Evolutionary conservation across 2,329 filamentous ascomycete species (phyloP), one percentile per base, ranked within the genome.

Genomic region (Arthrobotrys musiformis): DNA sequence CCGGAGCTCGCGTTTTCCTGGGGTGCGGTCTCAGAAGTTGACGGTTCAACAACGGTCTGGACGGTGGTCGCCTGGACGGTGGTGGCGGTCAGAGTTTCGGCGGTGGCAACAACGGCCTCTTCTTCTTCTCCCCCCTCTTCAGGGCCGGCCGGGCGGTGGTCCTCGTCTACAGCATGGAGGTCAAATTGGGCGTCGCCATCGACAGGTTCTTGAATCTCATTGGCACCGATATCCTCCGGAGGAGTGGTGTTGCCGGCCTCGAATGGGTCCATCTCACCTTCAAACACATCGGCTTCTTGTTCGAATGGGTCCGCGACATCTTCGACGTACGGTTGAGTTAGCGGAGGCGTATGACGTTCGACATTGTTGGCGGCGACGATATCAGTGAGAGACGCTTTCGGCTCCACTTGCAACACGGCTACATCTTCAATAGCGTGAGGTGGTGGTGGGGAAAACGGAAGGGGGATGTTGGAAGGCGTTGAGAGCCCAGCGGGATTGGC

Each of bases 331-430:
- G 73, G 73, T 30, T 77, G 73, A 42, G 64, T 66, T 33, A 69
- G 24, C n/a, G 73, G 73, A 11, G 73, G 73, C 15, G 64, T 77
- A 62, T 70, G 73, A 35, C 66, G 66, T 19, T 77, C 67, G 40
- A 42, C 40, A 17, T 11, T 17, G 37, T 56, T 48, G 13, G 33
- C 17, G 5, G 54, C 35, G 58, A 42, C 30, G 6, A 42, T 52
- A 33, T 64, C 72, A 88, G 44, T 93, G 30, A 95, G 91, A 60
- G 90, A 91, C 83, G 93, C 90, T 79, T 86, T 70, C 7, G 73
- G 64, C 46, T 78, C 74, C 13, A 74, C 66, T 9, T 37, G 50
- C n/a, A 44, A 44, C 30, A 61, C 52, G 42, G 52, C 42, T 35
- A 68, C 17, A 15, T 74, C 70, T 8, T 74, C 70, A 9, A 33